Percentiles rank a stretch among this genome's conserved stretches.
phyloP scores from a whole-genome alignment of 2,329 filamentous ascomycete genomes.

The Biscogniauxia mediterranea region DNA sequence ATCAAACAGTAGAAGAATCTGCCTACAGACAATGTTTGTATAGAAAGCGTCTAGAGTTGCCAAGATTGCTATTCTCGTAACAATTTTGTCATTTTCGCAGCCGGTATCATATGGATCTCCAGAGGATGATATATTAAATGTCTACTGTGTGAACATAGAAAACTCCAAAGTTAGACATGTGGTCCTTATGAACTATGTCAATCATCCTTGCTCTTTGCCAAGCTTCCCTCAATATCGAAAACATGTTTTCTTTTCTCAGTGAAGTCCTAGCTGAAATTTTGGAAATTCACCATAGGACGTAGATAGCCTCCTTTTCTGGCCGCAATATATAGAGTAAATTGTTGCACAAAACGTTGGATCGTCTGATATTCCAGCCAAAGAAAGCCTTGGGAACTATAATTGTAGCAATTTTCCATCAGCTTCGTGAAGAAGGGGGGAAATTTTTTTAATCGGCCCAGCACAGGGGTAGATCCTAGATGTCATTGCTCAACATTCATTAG shows the following conservation, averaged over 20 bases:
- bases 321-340: background rate
- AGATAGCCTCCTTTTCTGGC: background rate
- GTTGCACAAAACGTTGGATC: background rate
- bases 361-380: background rate
- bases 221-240: background rate
- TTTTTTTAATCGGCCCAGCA: background rate
- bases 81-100: no score
- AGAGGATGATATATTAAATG: background rate
- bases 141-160: no score
- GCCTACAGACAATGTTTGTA: background rate
- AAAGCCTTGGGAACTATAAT: background rate
- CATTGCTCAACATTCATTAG: background rate
- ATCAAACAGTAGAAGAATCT: background rate
- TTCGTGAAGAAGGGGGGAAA: background rate
- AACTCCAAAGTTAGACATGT: no score
- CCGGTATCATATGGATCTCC: no score
- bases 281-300: background rate
- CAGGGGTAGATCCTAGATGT: background rate
- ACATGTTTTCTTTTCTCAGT: background rate
- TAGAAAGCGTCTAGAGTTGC: background rate
- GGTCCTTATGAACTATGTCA: background rate
- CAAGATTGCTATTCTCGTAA: background rate
- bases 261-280: no score
- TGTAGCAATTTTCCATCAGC: background rate
- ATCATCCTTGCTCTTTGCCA: background rate